Evolutionary conservation across 2,329 filamentous ascomycete genomes (phyloP).

Genomic region (Botryotinia calthae): DNA sequence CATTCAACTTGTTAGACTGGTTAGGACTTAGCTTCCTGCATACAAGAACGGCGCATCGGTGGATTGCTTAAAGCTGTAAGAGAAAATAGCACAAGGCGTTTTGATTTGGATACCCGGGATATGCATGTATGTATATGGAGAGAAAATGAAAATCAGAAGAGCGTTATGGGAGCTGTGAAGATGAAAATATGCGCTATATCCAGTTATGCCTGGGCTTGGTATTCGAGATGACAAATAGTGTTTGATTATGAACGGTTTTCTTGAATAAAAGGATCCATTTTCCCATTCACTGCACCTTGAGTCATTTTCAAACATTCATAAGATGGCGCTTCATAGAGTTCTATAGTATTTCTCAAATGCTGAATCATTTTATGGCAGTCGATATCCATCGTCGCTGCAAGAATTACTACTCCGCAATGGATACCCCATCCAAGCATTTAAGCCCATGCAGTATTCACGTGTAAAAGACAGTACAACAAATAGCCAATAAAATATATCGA

Average conservation of each 20-base stretch:
- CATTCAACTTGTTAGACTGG: background rate
- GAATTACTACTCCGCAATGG: background rate
- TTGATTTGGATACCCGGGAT: constrained; percentile 13
- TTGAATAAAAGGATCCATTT: too few relatives aligned
- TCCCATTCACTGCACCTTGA: background rate
- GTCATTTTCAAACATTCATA: background rate
- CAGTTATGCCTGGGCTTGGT: background rate
- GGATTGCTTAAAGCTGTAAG: background rate
- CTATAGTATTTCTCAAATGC: background rate
- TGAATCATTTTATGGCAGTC: background rate
- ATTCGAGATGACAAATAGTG: too few relatives aligned
- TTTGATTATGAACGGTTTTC: too few relatives aligned
- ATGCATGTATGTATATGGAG: constrained; percentile 6
- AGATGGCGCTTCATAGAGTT: background rate
- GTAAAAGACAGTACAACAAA: background rate
- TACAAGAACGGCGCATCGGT: background rate
- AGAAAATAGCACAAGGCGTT: constrained; percentile 3
- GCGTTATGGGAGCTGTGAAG: background rate
- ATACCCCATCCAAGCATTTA: background rate
- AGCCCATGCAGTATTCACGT: background rate
- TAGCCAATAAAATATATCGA: background rate
- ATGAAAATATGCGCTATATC: rapidly evolving
- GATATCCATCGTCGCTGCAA: background rate
- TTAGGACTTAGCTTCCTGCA: background rate
- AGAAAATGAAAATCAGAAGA: background rate